Percentiles rank a stretch among this genome's conserved stretches.
These are phyloP conservation scores for Plasmodium knowlesi DNA, from an alignment of 169 alveolate genomes.

Conservation along the genomic window DNA sequence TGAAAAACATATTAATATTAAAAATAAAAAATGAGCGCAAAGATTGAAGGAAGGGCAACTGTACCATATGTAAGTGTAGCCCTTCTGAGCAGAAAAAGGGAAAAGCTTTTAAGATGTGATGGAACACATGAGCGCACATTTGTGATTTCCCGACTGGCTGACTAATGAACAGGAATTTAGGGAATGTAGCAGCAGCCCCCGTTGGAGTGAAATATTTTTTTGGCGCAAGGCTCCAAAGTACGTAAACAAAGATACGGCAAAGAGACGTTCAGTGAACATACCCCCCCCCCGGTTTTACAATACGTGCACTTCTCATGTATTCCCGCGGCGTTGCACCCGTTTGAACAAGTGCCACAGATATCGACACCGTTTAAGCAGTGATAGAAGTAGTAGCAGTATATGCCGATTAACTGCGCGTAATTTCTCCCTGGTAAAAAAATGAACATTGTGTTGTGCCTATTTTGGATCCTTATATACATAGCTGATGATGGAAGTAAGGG, in stretches of 20 bases:
- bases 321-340: neutral
- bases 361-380: neutral
- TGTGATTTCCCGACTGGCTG: neutral
- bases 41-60: neutral
- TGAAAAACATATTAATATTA: neutral
- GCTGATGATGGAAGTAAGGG: neutral
- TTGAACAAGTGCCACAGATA: neutral
- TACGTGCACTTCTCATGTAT: neutral
- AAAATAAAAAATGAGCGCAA: neutral
- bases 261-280: neutral
- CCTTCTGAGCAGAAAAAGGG: neutral
- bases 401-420: neutral
- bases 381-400: neutral
- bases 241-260: neutral
- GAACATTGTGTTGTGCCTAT: constrained; percentile 16
- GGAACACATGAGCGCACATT: neutral
- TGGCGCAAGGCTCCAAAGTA: neutral
- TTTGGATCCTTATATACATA: constrained; percentile 20
- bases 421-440: neutral
- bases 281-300: neutral
- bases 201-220: neutral
- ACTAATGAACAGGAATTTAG: neutral
- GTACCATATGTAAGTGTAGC: neutral
- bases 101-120: neutral
- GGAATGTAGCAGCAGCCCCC: neutral